A percentile compares a stretch with the other conserved stretches of the same genome.
phyloP scores from a whole-genome alignment of 2,329 filamentous ascomycete species.

The Fusarium cicatricum region DNA sequence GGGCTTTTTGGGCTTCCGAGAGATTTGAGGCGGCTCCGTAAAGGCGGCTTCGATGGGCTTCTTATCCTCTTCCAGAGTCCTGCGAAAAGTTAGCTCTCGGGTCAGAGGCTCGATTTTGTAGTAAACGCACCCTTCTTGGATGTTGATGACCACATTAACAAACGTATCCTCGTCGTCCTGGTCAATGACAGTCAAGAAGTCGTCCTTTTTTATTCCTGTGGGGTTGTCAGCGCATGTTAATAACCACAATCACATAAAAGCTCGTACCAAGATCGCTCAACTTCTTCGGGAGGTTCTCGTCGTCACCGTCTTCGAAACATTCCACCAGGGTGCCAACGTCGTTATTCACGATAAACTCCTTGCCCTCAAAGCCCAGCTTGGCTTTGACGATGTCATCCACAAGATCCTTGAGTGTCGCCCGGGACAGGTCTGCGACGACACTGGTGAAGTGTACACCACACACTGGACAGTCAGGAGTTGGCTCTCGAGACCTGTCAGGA shows the following conservation, averaged over 20 bases:
- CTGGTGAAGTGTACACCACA: conserved; percentile 78
- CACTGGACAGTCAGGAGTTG: conserved; percentile 84
- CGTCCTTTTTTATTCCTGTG: conserved; percentile 72
- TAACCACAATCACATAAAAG: neutral
- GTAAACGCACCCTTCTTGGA: conserved; percentile 66
- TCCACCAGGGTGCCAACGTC: conserved; percentile 79
- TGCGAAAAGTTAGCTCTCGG: conserved; percentile 46
- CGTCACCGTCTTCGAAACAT: conserved; percentile 71
- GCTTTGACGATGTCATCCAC: conserved; percentile 76
- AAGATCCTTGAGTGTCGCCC: conserved; percentile 80
- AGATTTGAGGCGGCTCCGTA: conserved; percentile 58
- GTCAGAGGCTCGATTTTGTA: neutral
- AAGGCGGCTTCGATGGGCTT: conserved; percentile 63
- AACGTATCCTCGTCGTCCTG: conserved; percentile 77
- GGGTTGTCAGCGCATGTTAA: conserved; percentile 22
- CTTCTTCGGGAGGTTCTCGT: conserved; percentile 84
- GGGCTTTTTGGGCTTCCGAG: conserved; percentile 59
- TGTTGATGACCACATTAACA: conserved; percentile 80
- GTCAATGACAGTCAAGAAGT: conserved; percentile 85
- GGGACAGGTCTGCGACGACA: conserved; percentile 71
- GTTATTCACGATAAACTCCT: conserved; percentile 79
- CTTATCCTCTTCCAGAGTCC: conserved; percentile 53
- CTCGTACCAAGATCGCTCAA: conserved; percentile 75
- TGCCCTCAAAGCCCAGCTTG: conserved; percentile 78
- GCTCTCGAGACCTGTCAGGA: conserved; percentile 64